Evolutionary conservation across 345 rosid species (phyloP).

Genomic region (Raphanus raphanistrum): DNA sequence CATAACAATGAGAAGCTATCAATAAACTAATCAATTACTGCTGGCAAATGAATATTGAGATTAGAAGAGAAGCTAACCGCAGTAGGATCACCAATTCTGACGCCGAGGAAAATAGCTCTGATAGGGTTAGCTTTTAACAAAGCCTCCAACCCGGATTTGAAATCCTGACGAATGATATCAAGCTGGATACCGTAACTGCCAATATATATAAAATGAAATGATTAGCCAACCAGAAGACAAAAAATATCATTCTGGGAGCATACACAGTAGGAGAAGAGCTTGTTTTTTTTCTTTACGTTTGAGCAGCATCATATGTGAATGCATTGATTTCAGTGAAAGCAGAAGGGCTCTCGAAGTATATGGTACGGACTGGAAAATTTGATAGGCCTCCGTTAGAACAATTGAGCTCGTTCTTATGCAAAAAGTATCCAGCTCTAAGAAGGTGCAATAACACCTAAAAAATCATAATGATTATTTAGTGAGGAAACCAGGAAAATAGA

Average conservation of each 20-base stretch:
- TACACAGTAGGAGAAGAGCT: background rate
- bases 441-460: slow-evolving; percentile 87
- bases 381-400: slow-evolving; percentile 59
- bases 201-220: slow-evolving; percentile 21
- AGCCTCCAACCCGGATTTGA: slow-evolving; percentile 95
- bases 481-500: slow-evolving; percentile 1
- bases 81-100: slow-evolving; percentile 98
- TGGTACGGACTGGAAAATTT: slow-evolving; percentile 78
- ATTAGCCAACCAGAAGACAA: slow-evolving; percentile 16
- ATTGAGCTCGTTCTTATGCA: slow-evolving; percentile 60
- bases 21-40: no score
- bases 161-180: slow-evolving; percentile 80
- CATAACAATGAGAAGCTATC: background rate
- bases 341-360: slow-evolving; percentile 86
- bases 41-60: no score
- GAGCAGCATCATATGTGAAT: slow-evolving; percentile 84
- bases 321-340: slow-evolving; percentile 88
- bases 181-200: slow-evolving; percentile 76
- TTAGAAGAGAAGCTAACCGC: slow-evolving; percentile 62
- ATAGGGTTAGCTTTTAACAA: slow-evolving; percentile 77
- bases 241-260: slow-evolving; percentile 2
- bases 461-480: slow-evolving; percentile 27
- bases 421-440: slow-evolving; percentile 90
- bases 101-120: slow-evolving; percentile 96
- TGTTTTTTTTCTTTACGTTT: slow-evolving; percentile 49